A percentile compares a stretch with the other conserved stretches of the same genome.
phyloP scores from a whole-genome alignment of 148 eudicot species.

The Hydrangea macrophylla region DNA sequence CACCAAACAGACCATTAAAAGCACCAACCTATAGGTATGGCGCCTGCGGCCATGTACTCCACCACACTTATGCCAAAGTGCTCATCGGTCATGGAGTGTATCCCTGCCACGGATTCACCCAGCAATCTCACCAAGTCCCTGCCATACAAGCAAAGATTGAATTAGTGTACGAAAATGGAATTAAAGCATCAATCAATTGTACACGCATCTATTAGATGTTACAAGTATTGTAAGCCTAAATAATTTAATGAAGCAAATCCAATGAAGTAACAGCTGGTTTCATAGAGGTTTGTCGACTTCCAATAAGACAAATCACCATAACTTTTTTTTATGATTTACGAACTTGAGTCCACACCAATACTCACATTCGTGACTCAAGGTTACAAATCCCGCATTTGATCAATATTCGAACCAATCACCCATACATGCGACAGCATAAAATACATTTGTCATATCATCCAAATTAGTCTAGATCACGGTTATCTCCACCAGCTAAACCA shows the following conservation, averaged over 20 bases:
- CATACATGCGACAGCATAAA: background rate
- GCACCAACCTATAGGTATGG: constrained; percentile 84
- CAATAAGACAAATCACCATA: background rate
- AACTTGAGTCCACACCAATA: background rate
- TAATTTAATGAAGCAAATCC: background rate
- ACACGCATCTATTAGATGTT: background rate
- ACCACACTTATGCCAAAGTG: constrained; percentile 97
- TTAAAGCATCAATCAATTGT: background rate
- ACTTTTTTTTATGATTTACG: background rate
- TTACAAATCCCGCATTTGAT: background rate
- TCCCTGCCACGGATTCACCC: constrained; percentile 81
- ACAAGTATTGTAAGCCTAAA: background rate
- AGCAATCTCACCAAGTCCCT: constrained; percentile 89
- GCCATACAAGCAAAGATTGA: constrained; percentile 15
- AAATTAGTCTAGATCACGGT: background rate
- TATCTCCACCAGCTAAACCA: background rate
- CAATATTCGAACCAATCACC: background rate
- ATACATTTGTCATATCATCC: background rate
- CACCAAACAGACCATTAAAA: too few species aligned
- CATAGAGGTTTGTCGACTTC: background rate
- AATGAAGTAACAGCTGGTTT: background rate
- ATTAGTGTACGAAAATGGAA: background rate
- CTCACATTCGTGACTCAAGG: background rate
- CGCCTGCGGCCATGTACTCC: constrained; percentile 98
- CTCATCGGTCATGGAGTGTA: constrained; percentile 93